Evolutionary conservation across 805 yeast genomes (phyloP).

Genomic region (Pichia gijzeniarum): DNA sequence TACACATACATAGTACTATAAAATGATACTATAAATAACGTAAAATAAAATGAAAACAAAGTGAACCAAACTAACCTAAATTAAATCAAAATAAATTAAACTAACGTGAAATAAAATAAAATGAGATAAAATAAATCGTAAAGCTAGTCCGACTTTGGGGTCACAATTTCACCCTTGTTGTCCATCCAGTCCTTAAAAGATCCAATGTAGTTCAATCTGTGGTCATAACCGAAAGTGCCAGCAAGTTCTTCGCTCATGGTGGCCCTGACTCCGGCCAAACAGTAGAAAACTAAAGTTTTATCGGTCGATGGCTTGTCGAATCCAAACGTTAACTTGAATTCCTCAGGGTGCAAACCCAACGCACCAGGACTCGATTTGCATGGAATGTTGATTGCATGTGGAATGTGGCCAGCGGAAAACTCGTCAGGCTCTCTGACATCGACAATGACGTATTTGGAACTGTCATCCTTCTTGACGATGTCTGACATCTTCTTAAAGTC

Average conservation of each 20-base stretch:
- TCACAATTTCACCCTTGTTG: slow-evolving; percentile 32
- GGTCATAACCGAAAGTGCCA: slow-evolving; percentile 76
- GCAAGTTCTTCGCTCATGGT: slow-evolving; percentile 90
- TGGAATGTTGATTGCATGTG: slow-evolving; percentile 82
- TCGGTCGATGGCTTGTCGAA: slow-evolving; percentile 68
- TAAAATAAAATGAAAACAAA: too few relatives aligned
- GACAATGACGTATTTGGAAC: slow-evolving; percentile 51
- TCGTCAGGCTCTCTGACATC: slow-evolving; percentile 95
- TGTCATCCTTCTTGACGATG: slow-evolving; percentile 41
- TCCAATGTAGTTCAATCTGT: slow-evolving; percentile 82
- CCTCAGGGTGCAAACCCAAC: slow-evolving; percentile 68
- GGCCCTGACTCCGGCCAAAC: slow-evolving; percentile 89
- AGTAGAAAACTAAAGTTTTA: slow-evolving; percentile 78
- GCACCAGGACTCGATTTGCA: slow-evolving; percentile 92
- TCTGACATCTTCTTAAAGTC: slow-evolving; percentile 31
- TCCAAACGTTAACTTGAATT: slow-evolving; percentile 75
- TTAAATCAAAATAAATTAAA: too few relatives aligned
- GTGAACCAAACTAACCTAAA: too few relatives aligned
- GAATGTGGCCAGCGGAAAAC: slow-evolving; percentile 64
- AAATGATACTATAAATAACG: too few relatives aligned
- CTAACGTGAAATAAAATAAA: too few relatives aligned
- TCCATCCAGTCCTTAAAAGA: slow-evolving; percentile 80
- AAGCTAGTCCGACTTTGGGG: slow-evolving; percentile 1
- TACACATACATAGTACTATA: too few relatives aligned
- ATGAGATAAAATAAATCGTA: too few relatives aligned